Evolutionary conservation across 306 rosid genomes (phyloP).

Genomic region (Adenanthera pavonina): DNA sequence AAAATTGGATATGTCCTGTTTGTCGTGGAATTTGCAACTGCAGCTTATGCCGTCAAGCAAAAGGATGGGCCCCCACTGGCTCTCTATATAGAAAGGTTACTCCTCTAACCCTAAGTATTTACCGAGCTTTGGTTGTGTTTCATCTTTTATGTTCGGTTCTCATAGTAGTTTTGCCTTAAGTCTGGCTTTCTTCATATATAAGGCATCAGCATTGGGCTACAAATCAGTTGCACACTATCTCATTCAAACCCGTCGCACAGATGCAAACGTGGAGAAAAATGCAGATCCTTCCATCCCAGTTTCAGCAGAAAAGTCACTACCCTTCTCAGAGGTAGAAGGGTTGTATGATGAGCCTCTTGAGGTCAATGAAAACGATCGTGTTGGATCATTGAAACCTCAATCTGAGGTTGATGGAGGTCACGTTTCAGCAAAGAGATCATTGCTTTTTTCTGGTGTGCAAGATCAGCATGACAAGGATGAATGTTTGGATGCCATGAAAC

Average conservation of each 20-base stretch:
- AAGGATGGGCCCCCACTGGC: constrained; percentile 96
- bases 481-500: constrained; percentile 28
- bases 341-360: constrained; percentile 41
- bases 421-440: constrained; percentile 55
- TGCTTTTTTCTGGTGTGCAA: constrained; percentile 50
- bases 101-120: constrained; percentile 36
- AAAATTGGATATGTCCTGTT: constrained; percentile 77
- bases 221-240: constrained; percentile 98
- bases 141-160: constrained; percentile 7
- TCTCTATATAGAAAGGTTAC: constrained; percentile 75
- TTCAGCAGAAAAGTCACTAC: constrained; percentile 69
- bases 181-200: constrained; percentile 33
- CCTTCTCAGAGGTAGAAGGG: constrained; percentile 52
- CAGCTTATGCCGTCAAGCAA: constrained; percentile 87
- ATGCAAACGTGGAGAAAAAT: constrained; percentile 43
- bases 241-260: constrained; percentile 69
- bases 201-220: constrained; percentile 71
- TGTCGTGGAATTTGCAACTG: constrained; percentile 99
- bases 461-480: constrained; percentile 33
- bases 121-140: constrained; percentile 25
- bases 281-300: constrained; percentile 47
- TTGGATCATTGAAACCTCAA: constrained; percentile 31
- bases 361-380: constrained; percentile 38
- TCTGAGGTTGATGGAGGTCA: constrained; percentile 44
- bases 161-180: constrained; percentile 17